These are phyloP conservation scores for Bretschneidera sinensis DNA, from an alignment of 345 rosid species.

Conservation along the genomic window DNA sequence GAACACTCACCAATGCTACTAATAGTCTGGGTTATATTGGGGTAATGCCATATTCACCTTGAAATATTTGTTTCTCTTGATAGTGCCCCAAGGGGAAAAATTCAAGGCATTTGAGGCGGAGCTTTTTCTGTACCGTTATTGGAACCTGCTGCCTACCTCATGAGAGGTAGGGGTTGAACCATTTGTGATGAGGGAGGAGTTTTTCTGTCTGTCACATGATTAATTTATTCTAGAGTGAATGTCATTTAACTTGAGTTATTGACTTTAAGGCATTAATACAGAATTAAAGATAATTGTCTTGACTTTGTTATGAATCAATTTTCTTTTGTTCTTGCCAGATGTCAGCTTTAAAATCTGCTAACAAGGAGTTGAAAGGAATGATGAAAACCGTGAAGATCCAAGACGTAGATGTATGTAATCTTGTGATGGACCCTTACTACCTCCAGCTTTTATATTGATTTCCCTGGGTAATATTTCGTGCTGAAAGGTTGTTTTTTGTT, in stretches of 20 bases:
- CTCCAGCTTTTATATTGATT: conserved; percentile 1
- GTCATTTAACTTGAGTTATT: conserved; percentile 1
- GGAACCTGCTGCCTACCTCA: conserved; percentile 55
- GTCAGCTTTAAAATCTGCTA: conserved; percentile 90
- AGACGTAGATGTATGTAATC: conserved; percentile 69
- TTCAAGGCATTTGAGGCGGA: conserved; percentile 35
- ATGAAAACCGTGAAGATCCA: conserved; percentile 98
- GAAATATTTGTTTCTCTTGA: conserved; percentile 30
- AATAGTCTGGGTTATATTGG: conserved; percentile 1
- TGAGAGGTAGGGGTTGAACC: conserved; percentile 39
- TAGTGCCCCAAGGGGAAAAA: conserved; percentile 32
- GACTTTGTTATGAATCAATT: conserved; percentile 1
- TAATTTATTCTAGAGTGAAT: background rate
- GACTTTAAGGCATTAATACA: conserved; percentile 1
- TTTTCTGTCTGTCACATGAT: conserved; percentile 6
- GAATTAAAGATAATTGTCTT: background rate
- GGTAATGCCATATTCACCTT: conserved; percentile 18
- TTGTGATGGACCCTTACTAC: conserved; percentile 8
- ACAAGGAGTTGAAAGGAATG: conserved; percentile 98
- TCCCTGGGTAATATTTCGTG: conserved; percentile 8
- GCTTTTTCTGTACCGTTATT: conserved; percentile 32
- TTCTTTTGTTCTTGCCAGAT: conserved; percentile 44
- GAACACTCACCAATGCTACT: background rate
- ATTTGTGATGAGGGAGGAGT: conserved; percentile 18
- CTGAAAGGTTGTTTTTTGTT: conserved; percentile 6